Percentiles rank a stretch among this genome's conserved stretches.
These are phyloP conservation scores for Pythium graminicola DNA, from an alignment of 352 stramenopile genomes.

Conservation along the genomic window DNA sequence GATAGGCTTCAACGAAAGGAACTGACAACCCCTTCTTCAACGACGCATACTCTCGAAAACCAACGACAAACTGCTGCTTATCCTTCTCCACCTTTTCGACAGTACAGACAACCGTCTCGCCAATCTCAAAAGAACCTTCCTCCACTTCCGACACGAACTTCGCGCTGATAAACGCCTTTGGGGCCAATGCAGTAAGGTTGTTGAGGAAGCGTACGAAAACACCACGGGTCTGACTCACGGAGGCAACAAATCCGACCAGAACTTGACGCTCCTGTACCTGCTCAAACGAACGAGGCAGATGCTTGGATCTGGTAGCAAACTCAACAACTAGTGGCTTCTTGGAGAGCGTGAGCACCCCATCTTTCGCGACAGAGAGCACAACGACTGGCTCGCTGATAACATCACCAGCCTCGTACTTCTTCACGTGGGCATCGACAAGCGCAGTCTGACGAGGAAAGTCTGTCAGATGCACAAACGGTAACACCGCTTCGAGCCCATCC, in stretches of 20 bases:
- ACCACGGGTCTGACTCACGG: conserved; percentile 62
- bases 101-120: conserved; percentile 76
- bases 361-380: conserved; percentile 60
- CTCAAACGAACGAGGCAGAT: conserved; percentile 48
- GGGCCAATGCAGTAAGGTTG: conserved; percentile 73
- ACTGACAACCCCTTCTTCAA: conserved; percentile 26
- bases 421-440: conserved; percentile 67
- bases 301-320: conserved; percentile 27
- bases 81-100: conserved; percentile 69
- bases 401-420: conserved; percentile 41
- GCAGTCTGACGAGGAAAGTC: conserved; percentile 76
- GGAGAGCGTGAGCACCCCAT: conserved; percentile 68
- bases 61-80: conserved; percentile 78
- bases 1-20: conserved; percentile 47
- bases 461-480: conserved; percentile 79
- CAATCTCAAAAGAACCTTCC: conserved; percentile 77
- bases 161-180: conserved; percentile 71
- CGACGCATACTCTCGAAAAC: conserved; percentile 44
- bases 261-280: conserved; percentile 55
- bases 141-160: conserved; percentile 65
- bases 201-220: conserved; percentile 88
- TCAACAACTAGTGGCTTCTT: conserved; percentile 77
- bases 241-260: conserved; percentile 74
- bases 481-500: conserved; percentile 60
- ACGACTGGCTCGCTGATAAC: conserved; percentile 51